Percentiles rank a stretch among this genome's conserved stretches.
Evolutionary conservation across 1,284 basidiomycete genomes (phyloP).

Genomic region (Cryptococcus depauperatus): DNA sequence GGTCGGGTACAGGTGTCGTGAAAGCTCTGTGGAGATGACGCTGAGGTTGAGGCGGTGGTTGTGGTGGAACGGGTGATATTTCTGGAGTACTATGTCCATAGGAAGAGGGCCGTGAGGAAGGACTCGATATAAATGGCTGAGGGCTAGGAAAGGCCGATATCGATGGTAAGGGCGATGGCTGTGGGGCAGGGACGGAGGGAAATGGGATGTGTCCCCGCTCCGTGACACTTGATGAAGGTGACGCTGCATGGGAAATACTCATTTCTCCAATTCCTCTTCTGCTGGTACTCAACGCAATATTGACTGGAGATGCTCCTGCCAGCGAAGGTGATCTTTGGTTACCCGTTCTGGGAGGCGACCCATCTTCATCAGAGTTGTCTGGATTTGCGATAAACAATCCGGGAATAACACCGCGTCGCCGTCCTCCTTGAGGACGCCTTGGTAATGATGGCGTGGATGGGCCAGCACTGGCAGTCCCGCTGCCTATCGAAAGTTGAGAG

Average conservation of each 20-base stretch:
- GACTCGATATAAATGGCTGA: slow-evolving; percentile 9
- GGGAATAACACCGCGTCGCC: slow-evolving; percentile 19
- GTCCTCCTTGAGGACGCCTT: slow-evolving; percentile 30
- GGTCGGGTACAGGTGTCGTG: slow-evolving; percentile 24
- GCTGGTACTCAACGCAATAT: slow-evolving; percentile 8
- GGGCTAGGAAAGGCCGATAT: slow-evolving; percentile 16
- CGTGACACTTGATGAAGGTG: slow-evolving; percentile 7
- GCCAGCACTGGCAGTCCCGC: slow-evolving; percentile 9
- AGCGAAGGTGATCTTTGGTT: slow-evolving; percentile 10
- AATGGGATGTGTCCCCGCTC: slow-evolving; percentile 9
- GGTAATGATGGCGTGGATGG: slow-evolving; percentile 16
- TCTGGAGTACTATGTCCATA: slow-evolving; percentile 11
- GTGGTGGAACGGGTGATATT: slow-evolving; percentile 23
- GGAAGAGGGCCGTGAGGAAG: not conserved
- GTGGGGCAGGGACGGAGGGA: slow-evolving; percentile 26
- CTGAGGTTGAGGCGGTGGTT: slow-evolving; percentile 39
- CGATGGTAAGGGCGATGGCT: slow-evolving; percentile 23
- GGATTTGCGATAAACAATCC: slow-evolving; percentile 38
- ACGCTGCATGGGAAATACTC: slow-evolving; percentile 3
- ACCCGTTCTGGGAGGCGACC: slow-evolving; percentile 5
- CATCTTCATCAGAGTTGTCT: slow-evolving; percentile 38
- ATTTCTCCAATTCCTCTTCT: slow-evolving; percentile 4
- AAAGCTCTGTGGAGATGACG: slow-evolving; percentile 33
- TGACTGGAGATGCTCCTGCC: slow-evolving; percentile 11
- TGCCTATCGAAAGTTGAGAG: slow-evolving; percentile 7